Percentiles rank a stretch among this genome's conserved stretches.
phyloP scores from a whole-genome alignment of 495 filamentous ascomycete species.

The Hypoxylon trugodes region DNA sequence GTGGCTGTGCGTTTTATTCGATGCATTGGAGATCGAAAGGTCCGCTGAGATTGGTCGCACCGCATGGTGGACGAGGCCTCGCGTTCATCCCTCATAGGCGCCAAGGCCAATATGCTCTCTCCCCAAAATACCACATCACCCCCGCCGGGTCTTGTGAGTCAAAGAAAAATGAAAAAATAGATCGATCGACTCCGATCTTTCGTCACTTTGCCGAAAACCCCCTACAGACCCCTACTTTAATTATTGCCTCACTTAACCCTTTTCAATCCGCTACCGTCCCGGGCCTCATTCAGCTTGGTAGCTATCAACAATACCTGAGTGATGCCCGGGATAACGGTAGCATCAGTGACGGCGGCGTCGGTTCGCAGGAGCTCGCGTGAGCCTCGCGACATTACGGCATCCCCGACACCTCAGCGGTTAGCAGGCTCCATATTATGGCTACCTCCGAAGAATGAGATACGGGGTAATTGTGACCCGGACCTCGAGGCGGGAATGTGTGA shows the following conservation, averaged over 20 bases:
- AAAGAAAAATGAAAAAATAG: constrained; percentile 10
- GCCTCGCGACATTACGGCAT: background rate
- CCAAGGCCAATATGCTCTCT: constrained; percentile 24
- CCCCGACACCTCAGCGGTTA: constrained; percentile 7
- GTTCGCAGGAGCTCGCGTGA: constrained; percentile 17
- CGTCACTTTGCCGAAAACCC: background rate
- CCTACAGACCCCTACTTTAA: background rate
- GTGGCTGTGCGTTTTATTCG: constrained; percentile 31
- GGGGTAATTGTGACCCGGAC: constrained; percentile 7
- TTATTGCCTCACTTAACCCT: too few relatives aligned
- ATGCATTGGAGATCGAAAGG: constrained; percentile 19
- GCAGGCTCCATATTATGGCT: constrained; percentile 44
- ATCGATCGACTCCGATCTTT: too few relatives aligned
- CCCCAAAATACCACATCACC: constrained; percentile 37
- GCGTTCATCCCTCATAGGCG: constrained; percentile 31
- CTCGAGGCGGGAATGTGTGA: constrained; percentile 39
- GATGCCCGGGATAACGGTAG: constrained; percentile 29
- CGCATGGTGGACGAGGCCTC: constrained; percentile 18
- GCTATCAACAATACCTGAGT: background rate
- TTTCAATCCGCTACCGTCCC: background rate
- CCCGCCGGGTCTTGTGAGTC: constrained; percentile 2
- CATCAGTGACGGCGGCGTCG: constrained; percentile 19
- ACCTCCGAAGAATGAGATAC: constrained; percentile 25
- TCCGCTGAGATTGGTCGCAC: constrained; percentile 33
- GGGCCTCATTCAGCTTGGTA: background rate